A percentile compares a stretch with the other conserved stretches of the same genome.
phyloP scores from a whole-genome alignment of 108 stramenopile genomes.

The Parietichytrium sp. region DNA sequence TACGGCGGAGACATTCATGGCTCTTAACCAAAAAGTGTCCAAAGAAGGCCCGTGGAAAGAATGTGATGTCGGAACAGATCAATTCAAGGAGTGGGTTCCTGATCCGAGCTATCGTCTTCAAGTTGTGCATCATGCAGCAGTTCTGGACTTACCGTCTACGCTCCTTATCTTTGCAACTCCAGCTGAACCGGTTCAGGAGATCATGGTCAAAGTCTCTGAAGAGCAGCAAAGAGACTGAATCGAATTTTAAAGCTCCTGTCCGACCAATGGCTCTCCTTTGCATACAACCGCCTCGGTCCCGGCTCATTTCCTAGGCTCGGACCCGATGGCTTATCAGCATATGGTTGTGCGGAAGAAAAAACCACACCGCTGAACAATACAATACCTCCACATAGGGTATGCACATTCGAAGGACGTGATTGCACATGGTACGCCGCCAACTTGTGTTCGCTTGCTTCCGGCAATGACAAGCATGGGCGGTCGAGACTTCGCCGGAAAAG shows the following conservation, averaged over 20 bases:
- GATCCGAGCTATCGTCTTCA: background rate
- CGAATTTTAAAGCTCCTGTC: background rate
- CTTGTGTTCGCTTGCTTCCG: background rate
- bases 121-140: background rate
- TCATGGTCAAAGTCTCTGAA: background rate
- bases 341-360: background rate
- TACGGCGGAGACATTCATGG: too few relatives aligned
- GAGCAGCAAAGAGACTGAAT: background rate
- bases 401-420: background rate
- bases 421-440: background rate
- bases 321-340: background rate
- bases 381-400: background rate
- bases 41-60: background rate
- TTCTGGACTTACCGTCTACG: background rate
- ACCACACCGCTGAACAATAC: background rate
- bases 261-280: background rate
- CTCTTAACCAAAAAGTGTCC: background rate
- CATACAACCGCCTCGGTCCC: background rate
- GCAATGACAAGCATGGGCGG: background rate
- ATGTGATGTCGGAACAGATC: background rate
- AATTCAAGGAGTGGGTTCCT: background rate
- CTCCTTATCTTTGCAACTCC: background rate
- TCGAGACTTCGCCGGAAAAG: too few relatives aligned
- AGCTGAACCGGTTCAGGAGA: background rate
- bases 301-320: background rate